phyloP scores from a whole-genome alignment of 306 rosid species.

The Quercus berberidifolia region DNA sequence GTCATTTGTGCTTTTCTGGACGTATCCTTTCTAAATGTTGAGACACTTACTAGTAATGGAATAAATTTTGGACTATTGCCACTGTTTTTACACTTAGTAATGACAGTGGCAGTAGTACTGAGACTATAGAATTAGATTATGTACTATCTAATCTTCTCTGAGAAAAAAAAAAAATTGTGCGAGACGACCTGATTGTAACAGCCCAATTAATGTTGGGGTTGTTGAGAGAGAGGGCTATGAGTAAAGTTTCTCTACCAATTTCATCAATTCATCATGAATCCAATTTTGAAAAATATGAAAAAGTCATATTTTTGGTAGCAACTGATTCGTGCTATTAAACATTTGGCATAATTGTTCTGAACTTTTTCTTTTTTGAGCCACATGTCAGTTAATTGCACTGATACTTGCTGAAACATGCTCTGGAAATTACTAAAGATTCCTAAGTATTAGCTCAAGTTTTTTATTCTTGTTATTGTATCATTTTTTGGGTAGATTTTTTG shows the following conservation, averaged over 20 bases:
- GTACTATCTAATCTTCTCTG: not conserved
- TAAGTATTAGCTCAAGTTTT: not conserved
- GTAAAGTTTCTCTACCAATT: not conserved
- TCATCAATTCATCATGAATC: too few relatives aligned
- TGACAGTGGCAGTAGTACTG: too few relatives aligned
- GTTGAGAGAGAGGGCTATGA: not conserved
- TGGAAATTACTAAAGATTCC: not conserved
- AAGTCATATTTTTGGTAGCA: not conserved
- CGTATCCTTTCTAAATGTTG: slow-evolving; percentile 68
- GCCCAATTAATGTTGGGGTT: not conserved
- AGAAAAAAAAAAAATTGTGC: not conserved
- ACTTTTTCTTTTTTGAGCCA: not conserved
- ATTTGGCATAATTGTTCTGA: not conserved
- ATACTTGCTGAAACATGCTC: not conserved
- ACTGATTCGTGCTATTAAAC: not conserved
- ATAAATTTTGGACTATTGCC: too few relatives aligned
- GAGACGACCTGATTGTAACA: not conserved
- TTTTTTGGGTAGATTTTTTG: not conserved
- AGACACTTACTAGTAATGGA: not conserved
- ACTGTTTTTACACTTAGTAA: too few relatives aligned
- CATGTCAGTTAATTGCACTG: not conserved
- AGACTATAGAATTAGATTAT: not conserved
- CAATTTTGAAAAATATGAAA: too few relatives aligned
- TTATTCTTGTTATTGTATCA: not conserved
- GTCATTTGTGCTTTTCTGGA: slow-evolving; percentile 99